A percentile compares a stretch with the other conserved stretches of the same genome.
phyloP scores from a whole-genome alignment of 2,329 filamentous ascomycete species.

The Stagonosporopsis vannaccii region DNA sequence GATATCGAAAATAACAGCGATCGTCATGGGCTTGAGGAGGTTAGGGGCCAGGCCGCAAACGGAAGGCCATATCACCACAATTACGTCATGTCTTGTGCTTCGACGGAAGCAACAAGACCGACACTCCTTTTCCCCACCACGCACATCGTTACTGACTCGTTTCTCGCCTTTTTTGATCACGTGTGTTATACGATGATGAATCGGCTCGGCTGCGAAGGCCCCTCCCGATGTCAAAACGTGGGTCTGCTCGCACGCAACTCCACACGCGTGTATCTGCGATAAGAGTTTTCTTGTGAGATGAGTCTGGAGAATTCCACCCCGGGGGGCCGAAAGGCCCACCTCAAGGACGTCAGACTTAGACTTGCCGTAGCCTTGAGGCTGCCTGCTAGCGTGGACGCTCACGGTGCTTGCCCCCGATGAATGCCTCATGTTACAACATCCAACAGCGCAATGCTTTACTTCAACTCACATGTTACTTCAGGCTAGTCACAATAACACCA shows the following conservation, averaged over 20 bases:
- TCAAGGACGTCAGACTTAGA: conserved; percentile 1
- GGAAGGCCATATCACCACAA: conserved; percentile 1
- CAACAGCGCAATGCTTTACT: not conserved
- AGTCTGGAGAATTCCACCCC: conserved; percentile 20
- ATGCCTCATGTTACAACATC: not conserved
- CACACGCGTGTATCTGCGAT: conserved; percentile 13
- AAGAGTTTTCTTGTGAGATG: conserved; percentile 7
- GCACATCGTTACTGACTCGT: not conserved
- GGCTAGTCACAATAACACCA: not conserved
- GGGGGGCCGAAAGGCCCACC: conserved; percentile 15
- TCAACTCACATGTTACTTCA: not conserved
- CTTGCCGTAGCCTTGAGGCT: not conserved
- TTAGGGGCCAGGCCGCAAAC: conserved; percentile 10
- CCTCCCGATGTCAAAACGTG: conserved; percentile 15
- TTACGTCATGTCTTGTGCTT: conserved; percentile 14
- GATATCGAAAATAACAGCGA: not conserved
- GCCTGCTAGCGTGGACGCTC: not conserved
- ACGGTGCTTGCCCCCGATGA: no score
- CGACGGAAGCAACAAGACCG: conserved; percentile 1
- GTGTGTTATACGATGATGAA: not conserved
- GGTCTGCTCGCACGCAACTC: conserved; percentile 10
- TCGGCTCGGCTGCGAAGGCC: conserved; percentile 2
- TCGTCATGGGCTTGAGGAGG: conserved; percentile 11
- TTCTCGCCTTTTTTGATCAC: conserved; percentile 1
- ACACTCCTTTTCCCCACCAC: conserved; percentile 3